Percentiles rank a stretch among this genome's conserved stretches.
These are phyloP conservation scores for Scheffersomyces illinoinensis DNA, from an alignment of 1,139 yeast genomes.

Conservation along the genomic window DNA sequence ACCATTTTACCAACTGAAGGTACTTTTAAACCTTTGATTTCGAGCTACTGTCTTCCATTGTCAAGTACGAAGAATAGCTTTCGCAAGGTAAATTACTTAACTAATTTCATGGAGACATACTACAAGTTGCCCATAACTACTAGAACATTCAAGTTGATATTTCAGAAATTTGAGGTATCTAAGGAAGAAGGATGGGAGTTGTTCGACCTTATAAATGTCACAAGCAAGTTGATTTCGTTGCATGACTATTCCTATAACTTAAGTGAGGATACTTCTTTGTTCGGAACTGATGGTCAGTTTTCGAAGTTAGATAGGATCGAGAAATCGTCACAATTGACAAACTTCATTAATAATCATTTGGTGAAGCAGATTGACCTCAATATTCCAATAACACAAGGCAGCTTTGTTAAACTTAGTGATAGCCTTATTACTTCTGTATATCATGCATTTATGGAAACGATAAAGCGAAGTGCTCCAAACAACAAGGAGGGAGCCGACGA, in stretches of 20 bases:
- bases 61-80: conserved; percentile 4
- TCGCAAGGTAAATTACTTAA: conserved; percentile 13
- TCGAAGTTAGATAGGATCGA: conserved; percentile 7
- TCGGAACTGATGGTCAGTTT: conserved; percentile 1
- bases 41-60: conserved; percentile 11
- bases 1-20: conserved; percentile 24
- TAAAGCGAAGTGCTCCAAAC: conserved; percentile 7
- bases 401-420: conserved; percentile 24
- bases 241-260: conserved; percentile 21
- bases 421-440: conserved; percentile 13
- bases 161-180: conserved; percentile 6
- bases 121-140: conserved; percentile 30
- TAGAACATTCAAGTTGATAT: conserved; percentile 19
- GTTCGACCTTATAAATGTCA: conserved; percentile 11
- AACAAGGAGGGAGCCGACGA: conserved; percentile 1
- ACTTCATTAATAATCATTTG: conserved; percentile 13
- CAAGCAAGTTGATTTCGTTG: conserved; percentile 17
- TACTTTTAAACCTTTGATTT: conserved; percentile 27
- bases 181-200: conserved; percentile 7
- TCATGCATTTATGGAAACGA: conserved; percentile 14
- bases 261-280: conserved; percentile 18
- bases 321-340: conserved; percentile 14
- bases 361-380: conserved; percentile 2
- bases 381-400: conserved; percentile 18
- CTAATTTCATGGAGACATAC: conserved; percentile 17